phyloP scores from a whole-genome alignment of 768 basidiomycete genomes.

The Kwoniella sp. region DNA sequence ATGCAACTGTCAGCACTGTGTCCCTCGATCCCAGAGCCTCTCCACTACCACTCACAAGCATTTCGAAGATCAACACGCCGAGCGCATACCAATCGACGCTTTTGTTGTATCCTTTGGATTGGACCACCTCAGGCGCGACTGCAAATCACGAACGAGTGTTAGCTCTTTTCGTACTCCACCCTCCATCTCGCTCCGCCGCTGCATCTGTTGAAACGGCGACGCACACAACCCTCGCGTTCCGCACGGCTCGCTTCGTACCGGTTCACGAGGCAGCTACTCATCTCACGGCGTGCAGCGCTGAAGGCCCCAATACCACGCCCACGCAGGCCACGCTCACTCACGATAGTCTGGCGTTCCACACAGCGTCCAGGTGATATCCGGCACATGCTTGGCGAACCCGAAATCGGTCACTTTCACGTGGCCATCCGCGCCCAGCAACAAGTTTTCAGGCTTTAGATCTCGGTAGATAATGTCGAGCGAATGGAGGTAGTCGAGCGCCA shows the following conservation, averaged over 20 bases:
- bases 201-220: no score
- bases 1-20: no score
- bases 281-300: no score
- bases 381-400: conserved; percentile 64
- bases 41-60: conserved; percentile 51
- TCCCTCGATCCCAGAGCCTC: no score
- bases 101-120: conserved; percentile 58
- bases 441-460: conserved; percentile 64
- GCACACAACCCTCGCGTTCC: no score
- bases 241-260: no score
- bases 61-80: conserved; percentile 57
- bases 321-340: no score
- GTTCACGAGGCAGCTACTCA: no score
- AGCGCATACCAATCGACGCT: conserved; percentile 58
- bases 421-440: conserved; percentile 87
- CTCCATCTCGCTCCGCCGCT: no score
- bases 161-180: no score
- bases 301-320: no score
- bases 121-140: conserved; percentile 58
- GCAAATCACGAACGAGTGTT: not conserved
- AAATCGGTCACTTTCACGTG: conserved; percentile 98
- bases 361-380: conserved; percentile 56
- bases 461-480: conserved; percentile 58
- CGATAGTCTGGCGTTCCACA: conserved; percentile 58
- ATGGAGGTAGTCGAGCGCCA: conserved; percentile 57